These are phyloP conservation scores for Letharia columbiana DNA, from an alignment of 495 filamentous ascomycete genomes.

Conservation along the genomic window DNA sequence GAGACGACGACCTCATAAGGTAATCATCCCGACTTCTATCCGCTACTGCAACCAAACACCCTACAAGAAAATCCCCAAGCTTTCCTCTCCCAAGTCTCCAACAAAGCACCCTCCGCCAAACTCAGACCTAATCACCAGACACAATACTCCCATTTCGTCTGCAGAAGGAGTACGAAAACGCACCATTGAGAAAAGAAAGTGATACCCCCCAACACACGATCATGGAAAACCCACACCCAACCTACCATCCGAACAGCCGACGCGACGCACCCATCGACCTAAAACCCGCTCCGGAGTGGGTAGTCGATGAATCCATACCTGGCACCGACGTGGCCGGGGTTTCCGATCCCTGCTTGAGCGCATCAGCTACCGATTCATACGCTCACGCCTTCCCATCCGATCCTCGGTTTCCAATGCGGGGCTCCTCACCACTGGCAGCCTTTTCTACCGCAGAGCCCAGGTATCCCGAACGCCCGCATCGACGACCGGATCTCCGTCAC, in stretches of 20 bases:
- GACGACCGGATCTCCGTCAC: background rate
- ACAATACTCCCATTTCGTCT: background rate
- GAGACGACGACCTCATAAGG: too few species aligned
- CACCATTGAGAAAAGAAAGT: background rate
- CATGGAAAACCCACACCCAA: constrained; percentile 2
- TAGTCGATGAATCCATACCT: constrained; percentile 7
- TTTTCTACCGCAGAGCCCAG: too few species aligned
- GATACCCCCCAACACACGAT: background rate
- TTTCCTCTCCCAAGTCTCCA: too few species aligned
- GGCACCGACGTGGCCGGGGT: background rate
- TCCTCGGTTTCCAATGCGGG: too few species aligned
- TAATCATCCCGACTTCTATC: too few species aligned
- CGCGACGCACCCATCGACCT: background rate
- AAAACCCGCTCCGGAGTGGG: background rate
- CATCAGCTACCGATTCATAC: background rate
- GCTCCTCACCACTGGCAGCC: constrained; percentile 12
- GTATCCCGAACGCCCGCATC: background rate
- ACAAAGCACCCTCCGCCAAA: too few species aligned
- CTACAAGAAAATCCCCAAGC: too few species aligned
- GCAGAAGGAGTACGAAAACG: background rate
- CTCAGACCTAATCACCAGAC: background rate
- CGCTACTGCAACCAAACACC: too few species aligned
- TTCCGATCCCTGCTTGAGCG: background rate
- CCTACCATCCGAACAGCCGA: background rate
- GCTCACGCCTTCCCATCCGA: background rate